Base-by-base conservation (phyloP, 2,329 filamentous ascomycete species). In the Phialophora verrucosa region DNA sequence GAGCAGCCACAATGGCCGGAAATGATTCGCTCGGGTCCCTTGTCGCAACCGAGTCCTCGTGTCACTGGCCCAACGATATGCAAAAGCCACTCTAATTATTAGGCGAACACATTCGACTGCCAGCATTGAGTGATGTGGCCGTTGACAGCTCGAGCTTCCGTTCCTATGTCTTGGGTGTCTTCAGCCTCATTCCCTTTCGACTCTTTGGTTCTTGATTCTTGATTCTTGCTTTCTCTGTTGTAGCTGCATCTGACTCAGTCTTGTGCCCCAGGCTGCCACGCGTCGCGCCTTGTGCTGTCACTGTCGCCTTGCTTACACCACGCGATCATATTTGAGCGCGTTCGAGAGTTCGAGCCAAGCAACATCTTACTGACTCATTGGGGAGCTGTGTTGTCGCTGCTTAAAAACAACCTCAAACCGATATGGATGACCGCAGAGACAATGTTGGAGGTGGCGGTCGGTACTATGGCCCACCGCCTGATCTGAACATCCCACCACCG, bases 391-490 rank as follows among this genome's bases (percentile, higher is more conserved):
- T 32, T 10, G 17, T 61, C 6, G 12, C 44, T 61, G 10, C 32
- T 32, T 42, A 4, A 29, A 25, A 20, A 51, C 27, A 10, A 29
- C 20, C 49, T 29, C 31, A 8, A 23, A 12, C 27, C 42, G 14
- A 38, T 5, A 67, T 67, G 65, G 66, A 60, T n/a, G 63, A 68
- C 29, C 60, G 63, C 20, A 44, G 66, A 57, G 66, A 68, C 54
- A 63, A 60, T 20, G 53, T 55, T 23, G 65, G 63, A 31, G 58
- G 63, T 57, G 63, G 61, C 2, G 59, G 59, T 11, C 59, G 66
- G 23, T 61, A 35, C 10, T 68, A 68, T 25, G 61, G 59, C 53
- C 63, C 59, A 14, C 60, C 56, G 6, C 59, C 59, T 11, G 59
- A 63, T n/a, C 42, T 61, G 3, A 25, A 38, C 25, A 23, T 59